Evolutionary conservation across 495 filamentous ascomycete genomes (phyloP), one percentile per base, ranked within the genome.

Genomic region (Tuber calosporum): DNA sequence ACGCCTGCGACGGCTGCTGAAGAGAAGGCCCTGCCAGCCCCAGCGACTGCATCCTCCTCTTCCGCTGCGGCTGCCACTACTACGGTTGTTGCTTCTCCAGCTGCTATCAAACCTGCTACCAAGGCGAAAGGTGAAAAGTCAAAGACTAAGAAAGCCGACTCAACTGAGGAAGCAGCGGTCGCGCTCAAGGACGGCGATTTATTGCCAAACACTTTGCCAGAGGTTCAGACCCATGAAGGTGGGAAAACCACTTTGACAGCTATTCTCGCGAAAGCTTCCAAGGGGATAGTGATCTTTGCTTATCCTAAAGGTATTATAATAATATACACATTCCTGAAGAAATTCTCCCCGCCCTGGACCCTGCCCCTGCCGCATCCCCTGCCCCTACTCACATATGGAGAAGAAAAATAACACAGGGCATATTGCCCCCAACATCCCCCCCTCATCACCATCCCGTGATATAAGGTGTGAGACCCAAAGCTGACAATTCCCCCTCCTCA

Each of bases 251-350:
- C 87, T 1, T 84, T 99, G 69, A 88, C 90, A 83, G 85, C 85
- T 71, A 87, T 99, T 37, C 88, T 97, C 22, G 90, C 92, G 62
- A 87, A 89, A 76, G 94, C 93, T 85, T 90, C 93, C 83, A 85
- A 86, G 69, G 94, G 95, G 34, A 91, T 98, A 36, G 91, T 96
- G 22, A 82, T 99, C 41, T 98, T 99, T 82, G 97, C 93, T 43
- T 99, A 97, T 81, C 95, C 95, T 41, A 96, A 91, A 85, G 95
- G 95, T 73, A 80, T 73, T 36, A 36, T 34, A 69, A 19, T 58
- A 9, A 38, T 40, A 26, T 41, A 20, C 20, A 41, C 26, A 66
- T 30, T 66, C 26, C 42, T 58, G 19, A 17, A 66, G 39, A n/a
- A 19, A 15, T 4, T 26, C 53, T 15, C 53, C 53, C 4, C 26